Percentiles rank a stretch among this genome's conserved stretches.
These are phyloP conservation scores for Saccharomyces paradoxus DNA, from an alignment of 805 yeast genomes.

Conservation along the genomic window DNA sequence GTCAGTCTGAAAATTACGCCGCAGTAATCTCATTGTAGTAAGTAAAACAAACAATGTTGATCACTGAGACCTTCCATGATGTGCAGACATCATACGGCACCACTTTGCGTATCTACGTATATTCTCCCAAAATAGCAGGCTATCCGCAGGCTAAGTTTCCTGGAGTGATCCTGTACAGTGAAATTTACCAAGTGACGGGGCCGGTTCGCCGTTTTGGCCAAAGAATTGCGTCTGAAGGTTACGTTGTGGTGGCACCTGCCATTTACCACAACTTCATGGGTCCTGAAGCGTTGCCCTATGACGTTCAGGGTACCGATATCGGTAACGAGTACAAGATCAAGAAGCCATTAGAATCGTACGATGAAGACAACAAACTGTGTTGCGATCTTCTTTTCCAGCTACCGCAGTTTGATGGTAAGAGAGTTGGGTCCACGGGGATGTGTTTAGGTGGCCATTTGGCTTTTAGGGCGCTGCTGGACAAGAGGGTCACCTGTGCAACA, in stretches of 20 bases:
- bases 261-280: constrained; percentile 67
- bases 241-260: constrained; percentile 70
- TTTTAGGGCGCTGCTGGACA: constrained; percentile 53
- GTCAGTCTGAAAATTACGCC: background rate
- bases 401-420: constrained; percentile 55
- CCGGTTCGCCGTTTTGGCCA: constrained; percentile 74
- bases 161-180: constrained; percentile 71
- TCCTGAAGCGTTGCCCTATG: constrained; percentile 60
- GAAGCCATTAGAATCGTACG: constrained; percentile 64
- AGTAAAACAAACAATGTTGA: constrained; percentile 42
- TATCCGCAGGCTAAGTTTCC: constrained; percentile 78
- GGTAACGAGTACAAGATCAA: constrained; percentile 61
- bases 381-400: constrained; percentile 53
- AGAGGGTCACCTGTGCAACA: constrained; percentile 56
- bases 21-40: background rate
- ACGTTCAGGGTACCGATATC: constrained; percentile 62
- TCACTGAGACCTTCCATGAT: constrained; percentile 57
- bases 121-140: constrained; percentile 59
- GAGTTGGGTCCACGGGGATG: constrained; percentile 79
- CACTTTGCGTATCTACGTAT: constrained; percentile 56
- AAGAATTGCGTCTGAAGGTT: constrained; percentile 72
- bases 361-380: constrained; percentile 60
- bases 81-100: constrained; percentile 59
- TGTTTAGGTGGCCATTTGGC: constrained; percentile 82
- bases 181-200: constrained; percentile 76